Evolutionary conservation across 176 grass and related monocot species (phyloP).

Genomic region (Rhynchospora tenuis): DNA sequence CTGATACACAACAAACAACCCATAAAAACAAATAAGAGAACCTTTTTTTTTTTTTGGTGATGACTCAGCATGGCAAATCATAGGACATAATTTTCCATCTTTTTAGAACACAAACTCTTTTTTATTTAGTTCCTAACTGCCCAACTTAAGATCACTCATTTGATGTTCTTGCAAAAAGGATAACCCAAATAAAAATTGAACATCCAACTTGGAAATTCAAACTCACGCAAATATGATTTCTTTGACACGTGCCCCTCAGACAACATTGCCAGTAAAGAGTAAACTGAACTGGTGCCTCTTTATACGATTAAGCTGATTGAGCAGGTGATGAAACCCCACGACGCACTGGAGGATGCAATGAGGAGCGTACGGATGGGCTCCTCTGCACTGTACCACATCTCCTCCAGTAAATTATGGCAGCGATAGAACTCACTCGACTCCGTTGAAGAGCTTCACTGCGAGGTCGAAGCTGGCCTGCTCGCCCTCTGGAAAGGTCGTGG

Average conservation of each 20-base stretch:
- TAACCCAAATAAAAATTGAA: neutral
- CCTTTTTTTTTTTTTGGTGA: no score
- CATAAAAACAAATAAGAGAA: neutral
- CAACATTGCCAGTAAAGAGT: neutral
- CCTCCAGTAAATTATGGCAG: constrained; percentile 88
- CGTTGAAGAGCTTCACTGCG: constrained; percentile 67
- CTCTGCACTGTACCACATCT: constrained; percentile 76
- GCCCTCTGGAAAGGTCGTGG: neutral
- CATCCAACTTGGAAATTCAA: neutral
- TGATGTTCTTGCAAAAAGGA: neutral
- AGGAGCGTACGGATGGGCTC: constrained; percentile 70
- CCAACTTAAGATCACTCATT: neutral
- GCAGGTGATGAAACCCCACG: constrained; percentile 81
- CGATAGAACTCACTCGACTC: constrained; percentile 59
- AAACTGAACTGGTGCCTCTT: neutral
- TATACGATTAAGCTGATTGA: constrained; percentile 46
- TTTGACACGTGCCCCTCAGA: neutral
- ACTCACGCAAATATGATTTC: neutral
- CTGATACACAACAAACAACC: no score
- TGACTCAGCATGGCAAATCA: neutral
- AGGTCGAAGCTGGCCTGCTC: constrained; percentile 34
- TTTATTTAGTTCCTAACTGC: neutral
- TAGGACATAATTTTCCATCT: neutral
- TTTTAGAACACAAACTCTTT: neutral
- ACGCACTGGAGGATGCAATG: constrained; percentile 66